phyloP scores from a whole-genome alignment of 768 basidiomycete genomes.

The Agrocybe chaxingu region DNA sequence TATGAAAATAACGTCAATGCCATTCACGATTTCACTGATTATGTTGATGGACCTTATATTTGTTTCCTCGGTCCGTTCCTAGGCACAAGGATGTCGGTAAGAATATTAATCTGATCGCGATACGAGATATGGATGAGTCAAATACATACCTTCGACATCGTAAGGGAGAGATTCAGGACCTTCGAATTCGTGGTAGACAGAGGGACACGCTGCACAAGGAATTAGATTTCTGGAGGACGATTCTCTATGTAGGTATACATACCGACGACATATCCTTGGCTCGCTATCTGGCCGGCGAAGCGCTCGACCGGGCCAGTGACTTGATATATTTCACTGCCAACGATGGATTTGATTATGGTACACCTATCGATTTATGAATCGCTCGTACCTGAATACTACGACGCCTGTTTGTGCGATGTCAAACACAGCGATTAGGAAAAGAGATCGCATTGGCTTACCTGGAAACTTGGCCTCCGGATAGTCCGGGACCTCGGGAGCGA shows the following conservation, averaged over 20 bases:
- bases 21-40: not conserved
- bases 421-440: not conserved
- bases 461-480: constrained; percentile 93
- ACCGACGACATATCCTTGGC: constrained; percentile 84
- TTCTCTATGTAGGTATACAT: constrained; percentile 17
- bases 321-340: constrained; percentile 84
- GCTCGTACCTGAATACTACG: constrained; percentile 69
- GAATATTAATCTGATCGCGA: not conserved
- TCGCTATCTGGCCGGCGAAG: constrained; percentile 84
- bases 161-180: constrained; percentile 88
- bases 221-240: not conserved
- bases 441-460: constrained; percentile 36
- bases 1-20: constrained; percentile 24
- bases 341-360: not conserved
- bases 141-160: constrained; percentile 66
- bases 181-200: constrained; percentile 89
- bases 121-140: no score
- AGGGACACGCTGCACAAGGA: constrained; percentile 63
- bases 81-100: not conserved
- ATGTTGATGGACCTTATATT: constrained; percentile 67
- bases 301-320: constrained; percentile 97
- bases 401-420: constrained; percentile 49
- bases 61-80: constrained; percentile 73
- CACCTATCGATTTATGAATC: not conserved
- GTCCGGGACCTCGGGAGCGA: constrained; percentile 72